These are phyloP conservation scores for Oehlia diaphana DNA, from an alignment of 192 early-diverging fungal species.

Conservation along the genomic window DNA sequence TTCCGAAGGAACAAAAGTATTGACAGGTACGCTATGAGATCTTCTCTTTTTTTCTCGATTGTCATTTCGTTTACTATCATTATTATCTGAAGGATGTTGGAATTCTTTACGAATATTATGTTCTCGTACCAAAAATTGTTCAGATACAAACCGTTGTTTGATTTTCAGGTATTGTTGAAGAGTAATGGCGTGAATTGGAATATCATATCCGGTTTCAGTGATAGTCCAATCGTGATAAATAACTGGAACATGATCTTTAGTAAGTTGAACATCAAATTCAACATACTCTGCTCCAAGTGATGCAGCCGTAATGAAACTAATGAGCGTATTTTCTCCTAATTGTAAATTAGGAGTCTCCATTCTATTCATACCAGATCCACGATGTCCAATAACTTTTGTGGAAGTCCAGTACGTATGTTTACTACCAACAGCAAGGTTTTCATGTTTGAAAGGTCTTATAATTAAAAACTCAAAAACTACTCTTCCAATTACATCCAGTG, in stretches of 20 bases:
- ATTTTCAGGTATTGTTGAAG: constrained; percentile 65
- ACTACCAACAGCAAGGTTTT: constrained; percentile 56
- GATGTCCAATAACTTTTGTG: constrained; percentile 84
- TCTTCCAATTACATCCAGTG: constrained; percentile 55
- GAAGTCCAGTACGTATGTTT: constrained; percentile 60
- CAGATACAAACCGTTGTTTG: not conserved
- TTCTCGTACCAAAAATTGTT: not conserved
- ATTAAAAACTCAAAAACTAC: constrained; percentile 62
- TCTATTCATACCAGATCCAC: constrained; percentile 84
- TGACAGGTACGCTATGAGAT: constrained; percentile 48
- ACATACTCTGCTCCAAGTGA: constrained; percentile 83
- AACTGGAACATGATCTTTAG: constrained; percentile 81
- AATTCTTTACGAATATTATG: not conserved
- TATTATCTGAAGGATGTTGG: not conserved
- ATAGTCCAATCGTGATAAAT: constrained; percentile 94
- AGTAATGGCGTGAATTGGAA: constrained; percentile 66
- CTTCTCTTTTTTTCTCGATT: constrained; percentile 29
- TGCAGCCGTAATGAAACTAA: constrained; percentile 84
- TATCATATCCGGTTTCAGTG: constrained; percentile 69
- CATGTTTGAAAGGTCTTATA: constrained; percentile 62
- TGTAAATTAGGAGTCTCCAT: constrained; percentile 63
- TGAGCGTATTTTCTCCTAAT: constrained; percentile 88
- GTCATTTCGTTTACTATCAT: not conserved
- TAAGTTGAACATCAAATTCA: constrained; percentile 95
- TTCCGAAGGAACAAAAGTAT: constrained; percentile 18